A percentile compares a stretch with the other conserved stretches of the same genome.
These are phyloP conservation scores for Polygonum aviculare DNA, from an alignment of 148 eudicot species.

Conservation along the genomic window DNA sequence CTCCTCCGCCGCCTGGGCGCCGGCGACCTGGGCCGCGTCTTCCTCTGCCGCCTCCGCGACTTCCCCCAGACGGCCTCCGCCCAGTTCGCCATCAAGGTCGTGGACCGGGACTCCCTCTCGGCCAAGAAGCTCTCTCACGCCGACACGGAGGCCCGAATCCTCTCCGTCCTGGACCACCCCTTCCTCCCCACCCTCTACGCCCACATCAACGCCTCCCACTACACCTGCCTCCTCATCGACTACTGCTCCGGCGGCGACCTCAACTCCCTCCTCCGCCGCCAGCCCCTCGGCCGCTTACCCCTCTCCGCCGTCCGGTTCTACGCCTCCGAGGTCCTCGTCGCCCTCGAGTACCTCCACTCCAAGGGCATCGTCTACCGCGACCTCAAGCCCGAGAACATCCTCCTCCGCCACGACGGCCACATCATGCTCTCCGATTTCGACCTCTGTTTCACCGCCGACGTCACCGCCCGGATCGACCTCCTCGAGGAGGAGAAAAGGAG, in stretches of 20 bases:
- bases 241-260: slow-evolving; percentile 74
- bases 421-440: slow-evolving; percentile 79
- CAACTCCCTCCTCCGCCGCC: slow-evolving; percentile 48
- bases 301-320: slow-evolving; percentile 48
- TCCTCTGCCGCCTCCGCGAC: slow-evolving; percentile 65
- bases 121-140: slow-evolving; percentile 49
- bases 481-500: neutral
- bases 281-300: slow-evolving; percentile 37
- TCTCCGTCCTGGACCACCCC: slow-evolving; percentile 65
- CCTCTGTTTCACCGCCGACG: slow-evolving; percentile 46
- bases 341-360: slow-evolving; percentile 66
- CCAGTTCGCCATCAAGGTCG: slow-evolving; percentile 68
- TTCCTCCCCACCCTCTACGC: slow-evolving; percentile 79
- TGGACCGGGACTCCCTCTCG: slow-evolving; percentile 46
- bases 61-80: slow-evolving; percentile 28
- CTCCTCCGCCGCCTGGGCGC: slow-evolving; percentile 64
- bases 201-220: slow-evolving; percentile 65
- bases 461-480: slow-evolving; percentile 31
- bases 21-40: slow-evolving; percentile 78
- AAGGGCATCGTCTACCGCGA: slow-evolving; percentile 65
- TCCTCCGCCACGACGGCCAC: slow-evolving; percentile 62
- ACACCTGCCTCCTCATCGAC: slow-evolving; percentile 69
- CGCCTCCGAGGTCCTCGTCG: slow-evolving; percentile 55
- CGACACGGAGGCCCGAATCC: slow-evolving; percentile 49
- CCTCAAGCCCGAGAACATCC: slow-evolving; percentile 61